Evolutionary conservation across 352 stramenopile genomes (phyloP).

Genomic region (Nothophytophthora sp.): DNA sequence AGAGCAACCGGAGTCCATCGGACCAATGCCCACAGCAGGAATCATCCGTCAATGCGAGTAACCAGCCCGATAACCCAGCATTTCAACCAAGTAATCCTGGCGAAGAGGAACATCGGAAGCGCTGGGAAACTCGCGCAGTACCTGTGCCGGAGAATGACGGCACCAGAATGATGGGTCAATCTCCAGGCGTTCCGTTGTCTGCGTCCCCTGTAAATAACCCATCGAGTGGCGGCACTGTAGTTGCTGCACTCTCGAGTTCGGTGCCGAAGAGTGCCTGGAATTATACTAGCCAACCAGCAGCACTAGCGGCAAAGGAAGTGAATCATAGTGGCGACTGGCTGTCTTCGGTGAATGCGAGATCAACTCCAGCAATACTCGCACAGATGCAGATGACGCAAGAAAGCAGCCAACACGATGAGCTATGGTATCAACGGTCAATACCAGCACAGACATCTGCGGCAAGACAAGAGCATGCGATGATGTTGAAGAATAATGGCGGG

Average conservation of each 20-base stretch:
- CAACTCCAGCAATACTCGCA: constrained; percentile 2
- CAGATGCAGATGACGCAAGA: constrained; percentile 7
- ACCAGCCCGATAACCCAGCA: constrained; percentile 8
- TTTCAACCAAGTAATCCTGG: neutral
- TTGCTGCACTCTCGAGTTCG: too few species aligned
- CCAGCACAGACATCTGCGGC: neutral
- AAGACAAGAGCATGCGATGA: constrained; percentile 7
- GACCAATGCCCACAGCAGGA: neutral
- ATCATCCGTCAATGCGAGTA: neutral
- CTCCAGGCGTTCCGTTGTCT: too few species aligned
- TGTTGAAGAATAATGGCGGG: constrained; percentile 9
- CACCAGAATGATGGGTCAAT: too few species aligned
- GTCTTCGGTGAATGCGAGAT: constrained; percentile 14
- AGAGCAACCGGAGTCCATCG: constrained; percentile 2
- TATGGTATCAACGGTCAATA: neutral
- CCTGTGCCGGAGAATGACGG: too few species aligned
- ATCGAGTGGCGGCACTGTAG: too few species aligned
- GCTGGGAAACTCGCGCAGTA: neutral
- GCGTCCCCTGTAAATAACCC: too few species aligned
- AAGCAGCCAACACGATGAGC: neutral
- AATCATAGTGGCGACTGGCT: constrained; percentile 10
- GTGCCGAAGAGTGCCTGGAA: constrained; percentile 3
- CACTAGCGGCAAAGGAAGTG: neutral
- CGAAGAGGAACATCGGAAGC: neutral
- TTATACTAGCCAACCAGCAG: constrained; percentile 5